Evolutionary conservation across 1,284 basidiomycete genomes (phyloP), one percentile per base, ranked within the genome.

Genomic region (Malassezia brasiliensis): DNA sequence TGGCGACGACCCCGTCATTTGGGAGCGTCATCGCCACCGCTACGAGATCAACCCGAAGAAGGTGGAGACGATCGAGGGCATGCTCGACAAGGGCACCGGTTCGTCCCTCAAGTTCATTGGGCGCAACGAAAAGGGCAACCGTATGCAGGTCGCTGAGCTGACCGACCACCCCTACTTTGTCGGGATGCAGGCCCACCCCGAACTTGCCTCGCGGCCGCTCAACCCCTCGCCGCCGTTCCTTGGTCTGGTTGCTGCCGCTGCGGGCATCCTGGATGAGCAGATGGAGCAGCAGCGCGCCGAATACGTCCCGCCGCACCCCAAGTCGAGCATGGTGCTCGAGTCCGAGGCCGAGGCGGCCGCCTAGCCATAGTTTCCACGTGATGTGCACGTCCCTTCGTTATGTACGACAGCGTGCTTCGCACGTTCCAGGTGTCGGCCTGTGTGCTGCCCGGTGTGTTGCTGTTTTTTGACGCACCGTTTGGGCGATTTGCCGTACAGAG

Each of bases 201-300:
- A 99, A 76, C 93, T 99, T 79, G 96, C 91, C 78, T 93, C 93
- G 19, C 85, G 93, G n/a, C 93, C 93, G 2, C 80, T 99, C 49
- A 98, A 99, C 78, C 94, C 93, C 0, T 94, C 90, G 0, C 93
- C 93, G 3, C 86, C 90, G 0, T 98, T 96, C 84, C 84, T 99
- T 35, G 94, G 94, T 14, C 86, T 99, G 72, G 82, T 99, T 39
- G 85, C 93, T 2, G 90, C 94, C 0, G 80, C 93, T 0, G 85
- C 84, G 37, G 83, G 85, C 0, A 34, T 62, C 53, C 80, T 98
- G 12, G 78, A 82, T 31, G 86, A 89, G 72, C 88, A 96, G 75
- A 71, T 91, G 30, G 80, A 79, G 48, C 69, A 77, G 35, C 91
- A 93, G 77, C 76, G 77, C 58, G 72, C 70, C 51, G 28, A 37